phyloP scores from a whole-genome alignment of 2,329 filamentous ascomycete species.

The Zymoseptoria crescenta region DNA sequence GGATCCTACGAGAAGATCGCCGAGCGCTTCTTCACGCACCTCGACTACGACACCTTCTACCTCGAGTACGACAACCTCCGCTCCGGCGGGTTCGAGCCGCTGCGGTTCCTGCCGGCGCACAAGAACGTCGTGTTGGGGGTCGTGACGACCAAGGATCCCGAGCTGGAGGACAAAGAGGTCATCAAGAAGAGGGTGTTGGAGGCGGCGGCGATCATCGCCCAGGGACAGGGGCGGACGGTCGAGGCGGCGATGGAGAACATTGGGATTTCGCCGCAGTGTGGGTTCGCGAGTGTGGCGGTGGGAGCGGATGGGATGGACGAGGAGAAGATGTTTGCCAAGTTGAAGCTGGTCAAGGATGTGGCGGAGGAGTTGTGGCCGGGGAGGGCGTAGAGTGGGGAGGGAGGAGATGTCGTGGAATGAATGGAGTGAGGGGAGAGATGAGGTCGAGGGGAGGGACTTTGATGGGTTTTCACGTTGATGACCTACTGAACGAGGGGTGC shows the following conservation, averaged over 20 bases:
- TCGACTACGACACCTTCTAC: constrained; percentile 35
- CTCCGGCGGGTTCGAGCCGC: constrained; percentile 33
- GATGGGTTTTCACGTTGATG: neutral
- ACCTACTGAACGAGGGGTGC: neutral
- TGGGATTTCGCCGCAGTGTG: constrained; percentile 33
- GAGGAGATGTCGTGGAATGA: no score
- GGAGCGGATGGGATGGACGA: constrained; percentile 32
- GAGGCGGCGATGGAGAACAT: constrained; percentile 33
- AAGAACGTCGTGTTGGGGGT: constrained; percentile 35
- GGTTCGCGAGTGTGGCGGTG: constrained; percentile 32
- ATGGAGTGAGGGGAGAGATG: neutral
- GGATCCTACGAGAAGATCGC: constrained; percentile 33
- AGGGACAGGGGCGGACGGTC: constrained; percentile 30
- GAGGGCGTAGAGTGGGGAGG: constrained; percentile 14
- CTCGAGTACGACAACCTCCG: constrained; percentile 34
- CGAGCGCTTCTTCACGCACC: constrained; percentile 31
- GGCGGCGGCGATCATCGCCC: constrained; percentile 32
- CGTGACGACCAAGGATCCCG: constrained; percentile 31
- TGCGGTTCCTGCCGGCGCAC: constrained; percentile 31
- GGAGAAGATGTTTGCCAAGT: constrained; percentile 33
- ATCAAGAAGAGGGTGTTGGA: constrained; percentile 29
- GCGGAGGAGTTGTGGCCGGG: constrained; percentile 31
- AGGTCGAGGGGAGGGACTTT: neutral
- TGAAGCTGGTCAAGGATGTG: constrained; percentile 31
- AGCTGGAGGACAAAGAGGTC: constrained; percentile 29